Conservation (phyloP, 1,284 basidiomycete species). For the Trametes polyzona region DNA sequence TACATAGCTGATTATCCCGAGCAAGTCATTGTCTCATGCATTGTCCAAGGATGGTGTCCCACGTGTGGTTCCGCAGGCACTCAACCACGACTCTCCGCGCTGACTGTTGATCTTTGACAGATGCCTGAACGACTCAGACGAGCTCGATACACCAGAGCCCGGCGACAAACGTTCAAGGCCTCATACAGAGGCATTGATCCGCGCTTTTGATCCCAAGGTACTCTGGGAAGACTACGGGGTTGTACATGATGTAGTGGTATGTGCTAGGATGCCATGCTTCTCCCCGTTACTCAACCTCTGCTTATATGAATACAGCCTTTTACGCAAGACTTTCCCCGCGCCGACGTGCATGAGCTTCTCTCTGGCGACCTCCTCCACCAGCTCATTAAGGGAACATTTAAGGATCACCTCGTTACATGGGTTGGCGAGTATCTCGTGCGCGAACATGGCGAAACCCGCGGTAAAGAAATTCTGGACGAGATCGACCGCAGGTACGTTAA, state of each 20-base stretch:
- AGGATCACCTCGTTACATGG: slow-evolving; percentile 28
- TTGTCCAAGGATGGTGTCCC: slow-evolving; percentile 23
- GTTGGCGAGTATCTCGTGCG: slow-evolving; percentile 2
- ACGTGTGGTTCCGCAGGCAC: slow-evolving; percentile 1
- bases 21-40: slow-evolving; percentile 12
- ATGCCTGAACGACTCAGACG: not conserved
- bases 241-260: not conserved
- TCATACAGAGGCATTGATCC: not conserved
- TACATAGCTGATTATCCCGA: slow-evolving; percentile 25
- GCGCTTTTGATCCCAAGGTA: not conserved
- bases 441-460: not conserved
- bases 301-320: not conserved
- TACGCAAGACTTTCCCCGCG: slow-evolving; percentile 5
- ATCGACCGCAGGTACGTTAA: slow-evolving; percentile 26
- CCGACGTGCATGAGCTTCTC: slow-evolving; percentile 18
- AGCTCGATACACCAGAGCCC: not conserved
- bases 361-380: slow-evolving; percentile 12
- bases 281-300: no score
- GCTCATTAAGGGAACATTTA: not conserved
- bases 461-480: slow-evolving; percentile 12
- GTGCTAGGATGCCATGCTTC: not conserved
- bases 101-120: not conserved
- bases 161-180: not conserved
- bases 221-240: not conserved
- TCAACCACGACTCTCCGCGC: not conserved